Evolutionary conservation across 2,329 filamentous ascomycete species (phyloP).

Genomic region (Sordariomycetes sp.): DNA sequence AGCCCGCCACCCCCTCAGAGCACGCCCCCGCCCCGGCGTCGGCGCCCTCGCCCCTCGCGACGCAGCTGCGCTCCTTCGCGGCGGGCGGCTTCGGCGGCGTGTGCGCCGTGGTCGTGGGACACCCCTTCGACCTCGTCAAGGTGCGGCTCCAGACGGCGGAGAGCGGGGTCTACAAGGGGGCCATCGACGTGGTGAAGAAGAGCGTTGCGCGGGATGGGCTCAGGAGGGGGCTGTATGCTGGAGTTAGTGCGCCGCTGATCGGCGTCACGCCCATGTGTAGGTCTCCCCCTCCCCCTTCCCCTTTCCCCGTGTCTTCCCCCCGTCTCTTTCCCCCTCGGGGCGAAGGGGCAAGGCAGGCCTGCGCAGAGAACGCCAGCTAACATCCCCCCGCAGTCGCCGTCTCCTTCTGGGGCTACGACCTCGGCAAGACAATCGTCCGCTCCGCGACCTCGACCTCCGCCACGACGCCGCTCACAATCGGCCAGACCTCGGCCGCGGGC

Average conservation of each 20-base stretch:
- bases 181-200: constrained; percentile 83
- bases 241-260: constrained; percentile 85
- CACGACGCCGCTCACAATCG: constrained; percentile 63
- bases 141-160: constrained; percentile 94
- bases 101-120: constrained; percentile 86
- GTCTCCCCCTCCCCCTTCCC: constrained; percentile 21
- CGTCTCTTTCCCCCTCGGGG: background rate
- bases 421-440: constrained; percentile 81
- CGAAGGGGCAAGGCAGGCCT: background rate
- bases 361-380: background rate
- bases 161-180: constrained; percentile 78
- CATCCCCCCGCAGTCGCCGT: constrained; percentile 44
- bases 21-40: background rate
- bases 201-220: constrained; percentile 80
- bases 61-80: constrained; percentile 64
- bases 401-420: constrained; percentile 78
- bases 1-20: background rate
- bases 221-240: constrained; percentile 76
- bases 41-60: constrained; percentile 16
- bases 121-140: constrained; percentile 97
- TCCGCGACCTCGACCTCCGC: constrained; percentile 47
- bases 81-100: constrained; percentile 89
- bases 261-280: constrained; percentile 98
- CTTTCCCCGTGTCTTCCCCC: background rate
- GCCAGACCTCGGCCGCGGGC: constrained; percentile 79